phyloP scores from a whole-genome alignment of 2,329 filamentous ascomycete genomes.

The Scedosporium boydii region DNA sequence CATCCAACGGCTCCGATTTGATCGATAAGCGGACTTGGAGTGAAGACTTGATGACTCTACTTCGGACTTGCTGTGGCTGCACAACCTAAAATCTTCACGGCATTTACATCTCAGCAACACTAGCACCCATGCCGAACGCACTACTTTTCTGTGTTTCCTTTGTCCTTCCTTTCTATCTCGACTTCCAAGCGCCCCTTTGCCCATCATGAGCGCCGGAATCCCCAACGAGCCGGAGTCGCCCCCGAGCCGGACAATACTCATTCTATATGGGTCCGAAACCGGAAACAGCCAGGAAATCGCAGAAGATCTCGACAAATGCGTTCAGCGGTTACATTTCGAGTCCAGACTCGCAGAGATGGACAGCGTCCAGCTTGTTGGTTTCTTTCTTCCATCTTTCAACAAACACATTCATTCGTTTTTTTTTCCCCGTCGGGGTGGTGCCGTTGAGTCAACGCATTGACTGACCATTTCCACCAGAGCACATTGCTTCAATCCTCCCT shows the following conservation, averaged over 20 bases:
- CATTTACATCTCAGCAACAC: not conserved
- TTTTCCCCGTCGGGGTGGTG: not conserved
- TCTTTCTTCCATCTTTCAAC: not conserved
- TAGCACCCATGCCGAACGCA: not conserved
- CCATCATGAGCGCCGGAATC: not conserved
- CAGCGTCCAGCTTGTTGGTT: slow-evolving; percentile 60
- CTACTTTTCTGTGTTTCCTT: not conserved
- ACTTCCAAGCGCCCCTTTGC: not conserved
- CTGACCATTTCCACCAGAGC: slow-evolving; percentile 27
- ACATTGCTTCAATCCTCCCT: slow-evolving; percentile 42
- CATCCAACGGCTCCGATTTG: not conserved
- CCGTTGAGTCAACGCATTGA: not conserved
- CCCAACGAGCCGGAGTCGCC: not conserved
- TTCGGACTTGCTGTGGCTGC: not conserved
- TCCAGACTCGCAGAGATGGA: slow-evolving; percentile 72
- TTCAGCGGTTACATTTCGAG: slow-evolving; percentile 69
- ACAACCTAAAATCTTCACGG: not conserved
- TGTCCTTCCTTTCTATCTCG: not conserved
- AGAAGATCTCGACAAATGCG: slow-evolving; percentile 66
- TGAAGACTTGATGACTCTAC: not conserved
- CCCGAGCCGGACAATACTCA: slow-evolving; percentile 41
- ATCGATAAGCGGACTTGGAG: not conserved
- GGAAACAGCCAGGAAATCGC: slow-evolving; percentile 90
- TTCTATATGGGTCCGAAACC: slow-evolving; percentile 91
- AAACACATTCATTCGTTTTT: too few relatives aligned